Evolutionary conservation across 768 basidiomycete species (phyloP).

Genomic region (Chalciporus chontae): DNA sequence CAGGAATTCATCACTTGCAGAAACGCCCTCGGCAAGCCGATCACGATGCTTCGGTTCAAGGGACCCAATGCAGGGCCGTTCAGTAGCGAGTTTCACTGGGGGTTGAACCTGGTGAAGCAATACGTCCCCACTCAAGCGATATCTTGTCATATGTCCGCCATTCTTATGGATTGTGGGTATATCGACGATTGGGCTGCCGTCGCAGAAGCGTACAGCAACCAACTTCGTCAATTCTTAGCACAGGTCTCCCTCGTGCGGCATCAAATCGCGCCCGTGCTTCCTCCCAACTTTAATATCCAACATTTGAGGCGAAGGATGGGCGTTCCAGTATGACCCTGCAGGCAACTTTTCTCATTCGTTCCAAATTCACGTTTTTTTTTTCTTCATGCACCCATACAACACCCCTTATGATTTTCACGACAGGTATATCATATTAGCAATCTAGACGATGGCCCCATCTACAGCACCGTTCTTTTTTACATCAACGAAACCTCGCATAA

Average conservation of each 20-base stretch:
- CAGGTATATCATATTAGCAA: conserved; percentile 10
- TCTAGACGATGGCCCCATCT: conserved; percentile 9
- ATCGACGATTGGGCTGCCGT: conserved; percentile 26
- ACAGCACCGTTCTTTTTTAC: background rate
- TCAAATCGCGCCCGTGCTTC: conserved; percentile 29
- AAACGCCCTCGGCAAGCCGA: conserved; percentile 19
- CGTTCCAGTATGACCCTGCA: conserved; percentile 16
- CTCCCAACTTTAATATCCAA: conserved; percentile 31
- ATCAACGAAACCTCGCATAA: background rate
- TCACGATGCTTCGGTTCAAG: conserved; percentile 25
- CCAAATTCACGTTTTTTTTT: background rate
- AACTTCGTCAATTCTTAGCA: conserved; percentile 28
- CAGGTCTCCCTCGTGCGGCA: conserved; percentile 30
- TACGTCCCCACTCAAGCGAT: conserved; percentile 21
- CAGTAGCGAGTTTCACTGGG: conserved; percentile 29
- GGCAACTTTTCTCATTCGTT: background rate
- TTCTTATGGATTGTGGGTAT: conserved; percentile 28
- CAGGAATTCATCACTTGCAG: conserved; percentile 26
- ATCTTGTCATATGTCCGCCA: conserved; percentile 18
- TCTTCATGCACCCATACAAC: background rate
- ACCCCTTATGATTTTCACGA: background rate
- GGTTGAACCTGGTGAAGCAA: conserved; percentile 24
- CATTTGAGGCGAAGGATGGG: conserved; percentile 29
- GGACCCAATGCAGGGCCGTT: conserved; percentile 29
- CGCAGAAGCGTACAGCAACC: conserved; percentile 29